These are phyloP conservation scores for Aspergillus taichungensis DNA, from an alignment of 495 filamentous ascomycete genomes.

Conservation along the genomic window DNA sequence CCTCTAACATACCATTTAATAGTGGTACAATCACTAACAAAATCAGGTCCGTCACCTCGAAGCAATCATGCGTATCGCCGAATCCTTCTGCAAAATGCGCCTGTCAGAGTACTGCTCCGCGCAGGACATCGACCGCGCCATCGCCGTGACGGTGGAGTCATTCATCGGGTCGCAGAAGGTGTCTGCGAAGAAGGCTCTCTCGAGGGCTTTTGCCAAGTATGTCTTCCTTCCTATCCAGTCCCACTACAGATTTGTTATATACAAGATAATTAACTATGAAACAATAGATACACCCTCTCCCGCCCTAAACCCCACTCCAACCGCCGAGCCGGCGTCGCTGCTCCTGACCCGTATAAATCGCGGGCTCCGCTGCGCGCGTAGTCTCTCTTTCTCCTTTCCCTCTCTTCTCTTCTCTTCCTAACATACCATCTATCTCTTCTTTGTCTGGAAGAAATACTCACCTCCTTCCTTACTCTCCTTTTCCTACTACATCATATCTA, in stretches of 20 bases:
- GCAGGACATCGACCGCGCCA: slow-evolving; percentile 91
- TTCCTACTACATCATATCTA: too few species aligned
- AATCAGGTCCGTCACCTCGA: slow-evolving; percentile 87
- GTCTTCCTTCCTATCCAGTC: slow-evolving; percentile 12
- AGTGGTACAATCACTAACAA: background rate
- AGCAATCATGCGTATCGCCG: slow-evolving; percentile 90
- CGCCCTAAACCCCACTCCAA: slow-evolving; percentile 38
- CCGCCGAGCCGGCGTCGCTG: slow-evolving; percentile 34
- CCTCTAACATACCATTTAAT: background rate
- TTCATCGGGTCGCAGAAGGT: slow-evolving; percentile 97
- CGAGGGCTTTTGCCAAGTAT: slow-evolving; percentile 96
- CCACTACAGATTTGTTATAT: too few species aligned
- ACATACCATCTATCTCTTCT: too few species aligned
- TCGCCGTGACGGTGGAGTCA: slow-evolving; percentile 91
- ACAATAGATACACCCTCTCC: slow-evolving; percentile 36
- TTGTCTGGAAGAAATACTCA: too few species aligned
- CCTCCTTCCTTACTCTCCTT: too few species aligned
- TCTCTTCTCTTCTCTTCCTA: too few species aligned
- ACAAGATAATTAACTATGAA: background rate
- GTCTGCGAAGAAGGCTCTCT: slow-evolving; percentile 94
- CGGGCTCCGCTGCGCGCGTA: background rate
- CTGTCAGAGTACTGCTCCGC: slow-evolving; percentile 84
- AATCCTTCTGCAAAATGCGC: slow-evolving; percentile 93
- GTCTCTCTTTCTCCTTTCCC: too few species aligned
- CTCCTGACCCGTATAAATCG: slow-evolving; percentile 16